Percentiles rank a stretch among this genome's conserved stretches.
Evolutionary conservation across 164 flowering plant genomes (phyloP).

Genomic region (Dillenia turbinata): DNA sequence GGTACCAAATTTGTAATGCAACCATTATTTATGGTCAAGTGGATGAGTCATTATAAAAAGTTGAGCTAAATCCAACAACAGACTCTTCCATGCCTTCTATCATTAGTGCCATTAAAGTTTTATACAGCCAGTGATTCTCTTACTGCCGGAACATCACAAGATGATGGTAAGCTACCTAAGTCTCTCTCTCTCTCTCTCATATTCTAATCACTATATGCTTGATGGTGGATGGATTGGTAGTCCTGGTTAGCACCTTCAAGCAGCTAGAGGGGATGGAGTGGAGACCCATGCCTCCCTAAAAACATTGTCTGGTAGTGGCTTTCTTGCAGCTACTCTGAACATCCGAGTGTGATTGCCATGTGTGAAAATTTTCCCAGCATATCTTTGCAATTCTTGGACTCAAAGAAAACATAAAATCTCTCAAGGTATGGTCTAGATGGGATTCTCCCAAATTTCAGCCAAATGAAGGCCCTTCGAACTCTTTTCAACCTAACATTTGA

Average conservation of each 20-base stretch:
- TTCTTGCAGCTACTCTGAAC: slow-evolving; percentile 2
- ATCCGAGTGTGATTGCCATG: slow-evolving; percentile 8
- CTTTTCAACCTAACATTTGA: not conserved
- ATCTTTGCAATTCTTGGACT: not conserved
- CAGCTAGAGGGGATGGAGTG: slow-evolving; percentile 7
- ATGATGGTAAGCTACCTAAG: not conserved
- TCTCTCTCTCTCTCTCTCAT: not conserved
- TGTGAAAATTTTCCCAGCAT: not conserved
- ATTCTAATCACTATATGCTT: not conserved
- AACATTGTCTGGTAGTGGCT: slow-evolving; percentile 12
- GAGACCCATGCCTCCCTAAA: slow-evolving; percentile 12
- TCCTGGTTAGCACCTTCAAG: not conserved
- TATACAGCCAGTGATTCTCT: slow-evolving; percentile 8
- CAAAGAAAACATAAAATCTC: not conserved
- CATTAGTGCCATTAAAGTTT: slow-evolving; percentile 10
- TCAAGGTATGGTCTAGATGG: slow-evolving; percentile 6
- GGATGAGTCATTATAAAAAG: not conserved
- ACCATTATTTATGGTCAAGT: not conserved
- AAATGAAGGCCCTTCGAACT: slow-evolving; percentile 8
- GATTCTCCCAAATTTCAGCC: slow-evolving; percentile 6
- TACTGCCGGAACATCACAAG: slow-evolving; percentile 1
- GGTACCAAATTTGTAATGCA: slow-evolving; percentile 5
- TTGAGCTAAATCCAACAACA: not conserved
- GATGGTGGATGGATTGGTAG: slow-evolving; percentile 4
- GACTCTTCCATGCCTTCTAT: slow-evolving; percentile 2